Evolutionary conservation across 352 stramenopile species (phyloP), one percentile per base, ranked within the genome.

Genomic region (Phytopythium mirpurense): DNA sequence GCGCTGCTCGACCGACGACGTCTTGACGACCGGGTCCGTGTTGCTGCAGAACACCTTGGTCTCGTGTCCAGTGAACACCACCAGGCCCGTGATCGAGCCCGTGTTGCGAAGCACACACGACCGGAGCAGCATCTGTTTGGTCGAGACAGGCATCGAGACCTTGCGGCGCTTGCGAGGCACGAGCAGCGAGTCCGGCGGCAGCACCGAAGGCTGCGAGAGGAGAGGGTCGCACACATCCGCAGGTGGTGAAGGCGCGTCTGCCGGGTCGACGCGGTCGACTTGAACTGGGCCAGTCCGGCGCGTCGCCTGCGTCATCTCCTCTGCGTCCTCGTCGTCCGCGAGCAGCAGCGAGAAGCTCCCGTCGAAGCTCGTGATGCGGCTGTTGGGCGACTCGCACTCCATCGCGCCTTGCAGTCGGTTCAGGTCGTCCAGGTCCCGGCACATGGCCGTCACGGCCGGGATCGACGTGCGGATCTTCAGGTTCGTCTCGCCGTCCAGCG

Each of bases 81-180:
- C 86, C 50, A 96, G 62, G 0, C 91, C 86, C 27, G 82, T 83
- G 4, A 96, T 67, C 2, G 69, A 87, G 23, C 70, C 69, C 11
- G 90, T 97, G 57, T 96, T 96, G 14, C 88, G 75, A 9, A 98
- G 67, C 41, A 93, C 72, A 48, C 86, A 96, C 27, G 86, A 95
- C 10, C 90, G 83, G 14, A 97, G 62, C 38, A 97, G 62, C 66
- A 97, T 90, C 56, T 97, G 93, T 57, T 91, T 93, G 12, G 82
- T 74, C 0, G 81, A 91, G 31, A 95, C 76, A 26, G 80, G 78
- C 34, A 90, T 62, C 21, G 67, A 61, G 2, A 86, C 56, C 29
- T 60, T 55, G 19, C 46, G 29, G n/a, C 29, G 19, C n/a, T 2
- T 12, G 6, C 16, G 2, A 19, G 18, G 14, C 18, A 36, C 60